Evolutionary conservation across 768 basidiomycete genomes (phyloP).

Genomic region (Lactarius deliciosus): DNA sequence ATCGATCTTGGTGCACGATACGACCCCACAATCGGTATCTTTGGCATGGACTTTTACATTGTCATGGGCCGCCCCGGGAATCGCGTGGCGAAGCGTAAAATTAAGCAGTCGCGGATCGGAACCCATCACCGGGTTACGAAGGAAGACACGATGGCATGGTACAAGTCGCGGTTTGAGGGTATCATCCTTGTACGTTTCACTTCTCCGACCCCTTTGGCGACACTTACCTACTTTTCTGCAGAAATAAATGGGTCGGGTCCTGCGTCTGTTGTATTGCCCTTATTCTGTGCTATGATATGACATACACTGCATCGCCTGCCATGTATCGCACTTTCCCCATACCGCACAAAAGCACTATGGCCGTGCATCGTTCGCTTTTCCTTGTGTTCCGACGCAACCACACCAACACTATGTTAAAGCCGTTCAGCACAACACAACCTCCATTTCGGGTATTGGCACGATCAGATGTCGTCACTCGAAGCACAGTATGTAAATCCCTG

Average conservation of each 20-base stretch:
- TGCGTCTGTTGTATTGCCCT: conserved; percentile 4
- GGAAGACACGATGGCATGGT: conserved; percentile 97
- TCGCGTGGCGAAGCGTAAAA: conserved; percentile 88
- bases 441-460: too few species aligned
- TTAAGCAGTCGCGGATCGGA: conserved; percentile 83
- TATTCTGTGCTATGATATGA: conserved; percentile 16
- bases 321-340: conserved; percentile 19
- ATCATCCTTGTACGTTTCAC: conserved; percentile 76
- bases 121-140: conserved; percentile 89
- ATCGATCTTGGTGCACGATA: conserved; percentile 99
- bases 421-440: not conserved
- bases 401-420: not conserved
- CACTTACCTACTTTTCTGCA: conserved; percentile 3
- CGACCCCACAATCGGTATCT: conserved; percentile 98
- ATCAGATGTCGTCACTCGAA: too few species aligned
- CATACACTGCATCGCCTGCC: conserved; percentile 12
- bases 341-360: not conserved
- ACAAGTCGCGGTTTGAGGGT: conserved; percentile 99
- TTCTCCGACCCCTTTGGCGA: not conserved
- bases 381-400: not conserved
- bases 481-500: too few species aligned
- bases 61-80: conserved; percentile 96
- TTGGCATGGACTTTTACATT: conserved; percentile 99
- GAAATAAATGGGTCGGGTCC: conserved; percentile 17
- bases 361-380: not conserved